Percentiles rank a stretch among this genome's conserved stretches.
Conservation (phyloP, 2,329 filamentous ascomycete genomes). For the Alternaria arborescens region DNA sequence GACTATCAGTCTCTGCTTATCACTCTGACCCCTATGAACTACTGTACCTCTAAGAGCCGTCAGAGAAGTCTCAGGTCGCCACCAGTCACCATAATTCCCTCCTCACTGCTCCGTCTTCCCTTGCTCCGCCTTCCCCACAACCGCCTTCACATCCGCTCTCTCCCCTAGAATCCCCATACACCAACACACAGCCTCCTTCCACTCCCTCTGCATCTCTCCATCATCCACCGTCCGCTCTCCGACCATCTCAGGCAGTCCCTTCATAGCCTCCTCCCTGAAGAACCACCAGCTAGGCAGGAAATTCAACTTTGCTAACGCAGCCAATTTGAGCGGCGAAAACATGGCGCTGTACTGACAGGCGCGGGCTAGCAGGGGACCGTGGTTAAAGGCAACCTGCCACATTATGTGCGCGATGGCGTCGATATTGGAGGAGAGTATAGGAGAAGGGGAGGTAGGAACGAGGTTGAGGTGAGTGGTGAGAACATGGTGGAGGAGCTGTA, state of each 20-base stretch:
- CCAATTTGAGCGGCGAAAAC: slow-evolving; percentile 19
- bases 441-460: background rate
- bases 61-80: background rate
- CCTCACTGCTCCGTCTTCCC: background rate
- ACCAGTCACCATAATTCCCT: background rate
- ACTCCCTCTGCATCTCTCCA: slow-evolving; percentile 16
- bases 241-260: background rate
- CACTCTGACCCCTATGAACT: background rate
- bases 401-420: slow-evolving; percentile 20
- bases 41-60: background rate
- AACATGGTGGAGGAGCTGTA: background rate
- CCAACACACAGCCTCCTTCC: slow-evolving; percentile 2
- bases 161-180: background rate
- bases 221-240: slow-evolving; percentile 9
- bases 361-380: slow-evolving; percentile 7
- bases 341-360: slow-evolving; percentile 19
- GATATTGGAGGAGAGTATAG: slow-evolving; percentile 5
- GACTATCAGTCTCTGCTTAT: background rate
- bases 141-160: background rate
- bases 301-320: slow-evolving; percentile 27
- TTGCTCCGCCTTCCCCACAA: background rate
- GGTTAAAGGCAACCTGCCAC: slow-evolving; percentile 23
- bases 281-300: slow-evolving; percentile 37
- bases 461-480: slow-evolving; percentile 2
- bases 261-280: slow-evolving; percentile 4